phyloP scores from a whole-genome alignment of 1,284 basidiomycete genomes.

The Sphagnurus paluster region DNA sequence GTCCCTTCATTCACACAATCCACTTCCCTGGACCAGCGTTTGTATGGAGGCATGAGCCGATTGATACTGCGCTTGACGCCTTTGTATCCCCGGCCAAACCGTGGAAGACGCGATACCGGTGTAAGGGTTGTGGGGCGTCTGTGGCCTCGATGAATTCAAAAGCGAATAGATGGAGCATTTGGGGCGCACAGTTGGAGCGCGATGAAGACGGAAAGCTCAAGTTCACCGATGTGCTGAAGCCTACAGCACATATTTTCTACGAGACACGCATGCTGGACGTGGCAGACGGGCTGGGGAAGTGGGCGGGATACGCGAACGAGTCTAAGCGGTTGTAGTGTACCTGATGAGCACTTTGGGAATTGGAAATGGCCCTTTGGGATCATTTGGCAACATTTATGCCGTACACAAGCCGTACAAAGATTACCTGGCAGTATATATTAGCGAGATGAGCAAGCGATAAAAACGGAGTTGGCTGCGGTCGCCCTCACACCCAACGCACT shows the following conservation, averaged over 20 bases:
- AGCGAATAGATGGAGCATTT: conserved; percentile 49
- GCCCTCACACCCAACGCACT: background rate
- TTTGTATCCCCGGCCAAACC: conserved; percentile 48
- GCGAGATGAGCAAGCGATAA: conserved; percentile 1
- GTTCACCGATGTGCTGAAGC: conserved; percentile 51
- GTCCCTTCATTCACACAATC: conserved; percentile 59
- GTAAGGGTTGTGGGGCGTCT: conserved; percentile 54
- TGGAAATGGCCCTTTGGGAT: conserved; percentile 13
- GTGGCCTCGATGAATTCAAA: conserved; percentile 51
- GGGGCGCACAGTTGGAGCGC: conserved; percentile 53
- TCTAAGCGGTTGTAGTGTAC: conserved; percentile 32
- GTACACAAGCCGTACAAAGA: conserved; percentile 4
- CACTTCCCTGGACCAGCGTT: conserved; percentile 53
- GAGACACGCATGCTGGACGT: conserved; percentile 59
- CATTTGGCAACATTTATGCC: conserved; percentile 8
- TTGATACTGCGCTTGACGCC: conserved; percentile 35
- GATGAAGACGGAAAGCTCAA: conserved; percentile 47
- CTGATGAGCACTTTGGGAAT: conserved; percentile 17
- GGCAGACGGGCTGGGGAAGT: conserved; percentile 54
- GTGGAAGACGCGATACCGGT: conserved; percentile 58
- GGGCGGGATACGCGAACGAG: conserved; percentile 56
- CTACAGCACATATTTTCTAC: conserved; percentile 66
- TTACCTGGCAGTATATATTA: background rate
- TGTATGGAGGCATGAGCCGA: conserved; percentile 47
- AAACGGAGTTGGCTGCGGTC: background rate